Conservation (phyloP, 495 filamentous ascomycete species). For the Elasticomyces elasticus region DNA sequence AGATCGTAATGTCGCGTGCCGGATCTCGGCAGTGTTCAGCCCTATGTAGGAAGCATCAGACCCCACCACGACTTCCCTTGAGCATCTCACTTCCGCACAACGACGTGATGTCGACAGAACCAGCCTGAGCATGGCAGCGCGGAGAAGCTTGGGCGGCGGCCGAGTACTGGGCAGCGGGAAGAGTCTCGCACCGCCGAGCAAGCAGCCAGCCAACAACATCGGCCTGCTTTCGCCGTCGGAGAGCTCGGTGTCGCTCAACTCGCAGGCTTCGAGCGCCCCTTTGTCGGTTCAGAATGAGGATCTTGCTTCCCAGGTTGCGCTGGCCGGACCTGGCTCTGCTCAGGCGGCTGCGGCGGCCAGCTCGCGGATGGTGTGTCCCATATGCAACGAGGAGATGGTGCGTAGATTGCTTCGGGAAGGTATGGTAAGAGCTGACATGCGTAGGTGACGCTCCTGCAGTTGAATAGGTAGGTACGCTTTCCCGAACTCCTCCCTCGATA, state of each 20-base stretch:
- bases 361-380: slow-evolving; percentile 74
- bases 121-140: slow-evolving; percentile 21
- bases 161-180: slow-evolving; percentile 77
- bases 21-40: neutral
- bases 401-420: slow-evolving; percentile 9
- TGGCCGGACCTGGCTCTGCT: slow-evolving; percentile 43
- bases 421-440: slow-evolving; percentile 7
- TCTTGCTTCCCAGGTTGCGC: slow-evolving; percentile 47
- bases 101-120: neutral
- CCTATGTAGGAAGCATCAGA: neutral
- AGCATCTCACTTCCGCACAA: neutral
- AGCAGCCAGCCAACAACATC: slow-evolving; percentile 23
- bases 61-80: neutral
- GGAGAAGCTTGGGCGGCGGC: slow-evolving; percentile 73
- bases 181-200: slow-evolving; percentile 54
- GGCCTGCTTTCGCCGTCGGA: slow-evolving; percentile 40
- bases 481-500: neutral
- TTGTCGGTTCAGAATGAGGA: slow-evolving; percentile 49
- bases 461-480: slow-evolving; percentile 58
- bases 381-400: slow-evolving; percentile 96
- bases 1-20: neutral
- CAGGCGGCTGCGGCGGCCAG: slow-evolving; percentile 45
- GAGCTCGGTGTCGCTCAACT: slow-evolving; percentile 47
- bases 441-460: slow-evolving; percentile 78
- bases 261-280: slow-evolving; percentile 52